Conservation (phyloP, 176 grass and related monocot genomes). For the Triticum turgidum region DNA sequence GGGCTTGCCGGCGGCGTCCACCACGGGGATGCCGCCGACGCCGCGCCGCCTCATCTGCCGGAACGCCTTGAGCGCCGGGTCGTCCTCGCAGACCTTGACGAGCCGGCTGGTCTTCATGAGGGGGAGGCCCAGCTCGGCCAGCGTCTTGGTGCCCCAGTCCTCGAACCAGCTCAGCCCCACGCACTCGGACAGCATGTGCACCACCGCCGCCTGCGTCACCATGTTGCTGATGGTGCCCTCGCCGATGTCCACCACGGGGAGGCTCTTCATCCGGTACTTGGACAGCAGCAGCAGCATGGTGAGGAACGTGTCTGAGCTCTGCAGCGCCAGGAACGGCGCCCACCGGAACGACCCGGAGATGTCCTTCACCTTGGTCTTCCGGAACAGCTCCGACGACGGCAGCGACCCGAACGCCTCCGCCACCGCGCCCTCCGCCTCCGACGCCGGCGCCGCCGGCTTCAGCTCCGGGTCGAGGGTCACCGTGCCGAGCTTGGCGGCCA, state of each 20-base stretch:
- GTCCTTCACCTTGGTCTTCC: constrained; percentile 91
- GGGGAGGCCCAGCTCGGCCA: constrained; percentile 77
- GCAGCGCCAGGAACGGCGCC: constrained; percentile 93
- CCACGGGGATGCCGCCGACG: constrained; percentile 83
- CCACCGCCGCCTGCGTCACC: constrained; percentile 74
- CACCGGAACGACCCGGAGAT: constrained; percentile 95
- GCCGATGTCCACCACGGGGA: constrained; percentile 87
- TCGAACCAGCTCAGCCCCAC: constrained; percentile 90
- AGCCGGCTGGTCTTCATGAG: constrained; percentile 60
- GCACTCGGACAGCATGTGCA: constrained; percentile 98
- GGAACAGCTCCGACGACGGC: constrained; percentile 92
- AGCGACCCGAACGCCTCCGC: constrained; percentile 71
- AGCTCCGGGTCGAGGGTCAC: constrained; percentile 39
- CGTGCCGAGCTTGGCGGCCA: constrained; percentile 66
- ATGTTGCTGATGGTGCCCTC: constrained; percentile 91
- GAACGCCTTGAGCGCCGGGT: constrained; percentile 90
- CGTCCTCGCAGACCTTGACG: constrained; percentile 84
- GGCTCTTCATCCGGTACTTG: constrained; percentile 97
- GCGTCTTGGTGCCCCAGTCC: constrained; percentile 85
- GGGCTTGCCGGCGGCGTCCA: constrained; percentile 56
- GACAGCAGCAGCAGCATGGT: constrained; percentile 93
- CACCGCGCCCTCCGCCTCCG: constrained; percentile 15
- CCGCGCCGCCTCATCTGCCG: constrained; percentile 78
- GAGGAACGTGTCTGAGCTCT: constrained; percentile 93
- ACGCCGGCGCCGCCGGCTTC: not conserved